A percentile compares a stretch with the other conserved stretches of the same genome.
Evolutionary conservation across 2,329 filamentous ascomycete species (phyloP).

Genomic region (Lasiodiplodia sp.): DNA sequence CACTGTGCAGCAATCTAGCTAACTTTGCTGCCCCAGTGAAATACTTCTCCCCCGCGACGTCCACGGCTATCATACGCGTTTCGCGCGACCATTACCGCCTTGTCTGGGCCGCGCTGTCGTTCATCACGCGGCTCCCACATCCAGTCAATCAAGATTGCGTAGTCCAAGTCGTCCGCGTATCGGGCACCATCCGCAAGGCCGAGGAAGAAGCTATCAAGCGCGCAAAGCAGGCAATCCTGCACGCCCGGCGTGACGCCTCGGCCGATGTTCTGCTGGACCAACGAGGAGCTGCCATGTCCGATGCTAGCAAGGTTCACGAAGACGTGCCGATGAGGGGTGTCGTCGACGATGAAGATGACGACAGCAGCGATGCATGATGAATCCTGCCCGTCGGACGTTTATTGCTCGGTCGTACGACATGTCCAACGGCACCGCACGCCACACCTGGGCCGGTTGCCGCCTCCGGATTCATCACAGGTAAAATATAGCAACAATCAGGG

Average conservation of each 20-base stretch:
- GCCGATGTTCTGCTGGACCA: slow-evolving; percentile 17
- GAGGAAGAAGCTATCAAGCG: slow-evolving; percentile 88
- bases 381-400: background rate
- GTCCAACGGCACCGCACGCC: background rate
- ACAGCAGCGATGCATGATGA: slow-evolving; percentile 11
- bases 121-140: slow-evolving; percentile 74
- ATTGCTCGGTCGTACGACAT: slow-evolving; percentile 4
- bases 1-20: background rate
- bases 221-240: slow-evolving; percentile 58
- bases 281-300: background rate
- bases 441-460: background rate
- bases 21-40: slow-evolving; percentile 69
- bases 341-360: slow-evolving; percentile 5
- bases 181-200: slow-evolving; percentile 89
- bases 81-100: slow-evolving; percentile 83
- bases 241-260: slow-evolving; percentile 11
- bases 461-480: background rate
- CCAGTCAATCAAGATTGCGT: slow-evolving; percentile 71
- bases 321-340: slow-evolving; percentile 10
- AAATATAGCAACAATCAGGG: slow-evolving; percentile 3
- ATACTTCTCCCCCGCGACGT: slow-evolving; percentile 91
- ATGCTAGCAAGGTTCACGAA: slow-evolving; percentile 1
- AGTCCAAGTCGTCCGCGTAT: slow-evolving; percentile 84
- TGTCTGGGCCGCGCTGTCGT: slow-evolving; percentile 88
- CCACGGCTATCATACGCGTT: slow-evolving; percentile 88